Evolutionary conservation across 139 green algal genomes (phyloP).

Genomic region (Chlamydomonas incerta): DNA sequence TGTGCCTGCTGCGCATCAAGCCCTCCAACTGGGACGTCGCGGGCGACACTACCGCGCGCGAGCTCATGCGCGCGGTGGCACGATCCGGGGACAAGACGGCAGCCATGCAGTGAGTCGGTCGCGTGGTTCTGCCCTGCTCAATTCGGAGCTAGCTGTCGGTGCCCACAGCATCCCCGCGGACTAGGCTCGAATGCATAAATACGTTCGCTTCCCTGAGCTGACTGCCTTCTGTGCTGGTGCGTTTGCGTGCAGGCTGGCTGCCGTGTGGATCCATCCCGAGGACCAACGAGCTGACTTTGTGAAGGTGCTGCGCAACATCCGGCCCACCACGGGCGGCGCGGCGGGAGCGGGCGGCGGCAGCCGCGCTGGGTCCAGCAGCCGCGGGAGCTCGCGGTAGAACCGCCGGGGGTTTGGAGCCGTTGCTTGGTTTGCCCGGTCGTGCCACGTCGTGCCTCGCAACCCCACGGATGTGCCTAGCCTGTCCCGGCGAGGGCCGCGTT

Average conservation of each 20-base stretch:
- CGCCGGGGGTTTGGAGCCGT: too few relatives aligned
- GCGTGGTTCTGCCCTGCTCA: not conserved
- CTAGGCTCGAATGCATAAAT: not conserved
- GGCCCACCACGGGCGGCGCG: not conserved
- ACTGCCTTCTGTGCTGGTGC: not conserved
- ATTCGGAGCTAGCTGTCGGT: not conserved
- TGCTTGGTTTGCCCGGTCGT: too few relatives aligned
- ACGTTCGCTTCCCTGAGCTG: not conserved
- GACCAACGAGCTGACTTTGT: not conserved
- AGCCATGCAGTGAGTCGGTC: slow-evolving; percentile 16
- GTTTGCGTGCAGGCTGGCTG: not conserved
- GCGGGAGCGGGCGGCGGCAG: not conserved
- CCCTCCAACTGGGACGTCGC: not conserved
- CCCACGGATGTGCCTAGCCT: too few relatives aligned
- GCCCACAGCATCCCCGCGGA: too few relatives aligned
- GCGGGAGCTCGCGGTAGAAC: not conserved
- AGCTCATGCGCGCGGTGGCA: slow-evolving; percentile 27
- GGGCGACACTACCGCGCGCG: slow-evolving; percentile 13
- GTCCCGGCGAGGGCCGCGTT: too few relatives aligned
- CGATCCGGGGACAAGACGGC: slow-evolving; percentile 9
- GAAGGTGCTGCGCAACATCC: not conserved
- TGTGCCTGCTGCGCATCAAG: slow-evolving; percentile 17
- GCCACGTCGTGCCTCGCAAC: too few relatives aligned
- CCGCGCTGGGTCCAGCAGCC: not conserved
- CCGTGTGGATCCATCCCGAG: not conserved